Evolutionary conservation across 176 grass and related monocot genomes (phyloP), one percentile per base, ranked within the genome.

Genomic region (Aegilops tauschii): DNA sequence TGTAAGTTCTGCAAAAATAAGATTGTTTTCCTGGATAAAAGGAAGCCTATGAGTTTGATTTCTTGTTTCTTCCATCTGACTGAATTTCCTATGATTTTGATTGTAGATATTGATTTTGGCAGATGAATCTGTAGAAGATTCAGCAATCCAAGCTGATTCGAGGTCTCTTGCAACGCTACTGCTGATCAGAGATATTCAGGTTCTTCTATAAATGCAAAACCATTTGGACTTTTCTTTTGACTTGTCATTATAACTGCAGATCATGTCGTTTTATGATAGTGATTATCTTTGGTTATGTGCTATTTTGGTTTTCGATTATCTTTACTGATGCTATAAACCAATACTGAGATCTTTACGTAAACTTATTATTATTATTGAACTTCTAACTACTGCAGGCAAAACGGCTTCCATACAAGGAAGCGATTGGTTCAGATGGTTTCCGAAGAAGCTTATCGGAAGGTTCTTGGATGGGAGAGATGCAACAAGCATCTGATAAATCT

Each of bases 381-480:
- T 82, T 50, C 17, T 49, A 79, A 83, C 20, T 78, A n/a, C 32
- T 69, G 65, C 82, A 95, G 90, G 93, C 93, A 86, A 95, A 95
- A 69, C 87, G 88, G 2, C 93, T 95, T 86, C 93, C 93, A 69
- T 87, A 39, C 28, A 69, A 45, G 68, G 84, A 89, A 67, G 56
- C 80, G 0, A 67, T 87, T 59, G 44, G 82, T 84, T 85, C 88
- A 67, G 72, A 88, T 21, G 64, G 78, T 94, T 12, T 49, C 35
- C 61, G 25, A 76, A 90, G 78, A 75, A 87, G 87, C 78, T 89
- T 94, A 63, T 95, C 87, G 17, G 90, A 95, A 86, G 90, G 90
- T 90, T 92, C 93, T 67, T 95, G 93, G 93, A 95, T 95, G 76
- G 93, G 93, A n/a, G 93, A 95, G 77, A 95, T 95, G 93, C 93